Conservation (phyloP, 768 basidiomycete species). For the Trametes elegans region DNA sequence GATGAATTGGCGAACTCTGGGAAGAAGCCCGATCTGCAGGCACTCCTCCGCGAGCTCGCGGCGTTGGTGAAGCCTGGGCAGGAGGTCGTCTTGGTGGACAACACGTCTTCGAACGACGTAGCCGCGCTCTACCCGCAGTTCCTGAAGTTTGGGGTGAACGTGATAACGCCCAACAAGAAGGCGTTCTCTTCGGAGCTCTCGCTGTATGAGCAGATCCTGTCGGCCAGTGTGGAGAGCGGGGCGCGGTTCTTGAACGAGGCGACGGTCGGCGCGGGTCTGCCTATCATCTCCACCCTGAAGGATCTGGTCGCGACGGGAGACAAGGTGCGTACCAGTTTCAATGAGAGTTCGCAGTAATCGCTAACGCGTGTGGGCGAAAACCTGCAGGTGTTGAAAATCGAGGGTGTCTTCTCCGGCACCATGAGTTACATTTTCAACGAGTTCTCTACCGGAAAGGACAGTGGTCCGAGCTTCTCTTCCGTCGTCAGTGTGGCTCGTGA, state of each 20-base stretch:
- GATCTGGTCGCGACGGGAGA: constrained; percentile 93
- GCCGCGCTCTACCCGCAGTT: constrained; percentile 81
- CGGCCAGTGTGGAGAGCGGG: constrained; percentile 54
- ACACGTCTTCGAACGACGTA: constrained; percentile 82
- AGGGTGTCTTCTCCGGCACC: constrained; percentile 97
- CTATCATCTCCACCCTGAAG: constrained; percentile 87
- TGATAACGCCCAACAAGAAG: constrained; percentile 98
- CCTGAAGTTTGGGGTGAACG: constrained; percentile 72
- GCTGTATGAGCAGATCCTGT: constrained; percentile 69
- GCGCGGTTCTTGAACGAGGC: constrained; percentile 81
- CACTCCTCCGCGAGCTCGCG: constrained; percentile 42
- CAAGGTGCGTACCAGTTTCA: constrained; percentile 49
- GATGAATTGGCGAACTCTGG: constrained; percentile 49
- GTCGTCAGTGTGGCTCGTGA: constrained; percentile 86
- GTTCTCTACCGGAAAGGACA: constrained; percentile 69
- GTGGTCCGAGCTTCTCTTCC: constrained; percentile 79
- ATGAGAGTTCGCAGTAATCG: background rate
- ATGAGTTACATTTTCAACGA: constrained; percentile 99
- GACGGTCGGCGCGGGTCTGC: constrained; percentile 95
- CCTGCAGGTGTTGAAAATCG: constrained; percentile 60
- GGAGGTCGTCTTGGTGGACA: constrained; percentile 81
- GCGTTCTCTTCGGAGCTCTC: constrained; percentile 74
- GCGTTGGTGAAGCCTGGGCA: constrained; percentile 43
- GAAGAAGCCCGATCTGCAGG: constrained; percentile 39
- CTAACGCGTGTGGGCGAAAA: too few species aligned